These are phyloP conservation scores for Chrysoporthe deuterocubensis DNA, from an alignment of 2,329 filamentous ascomycete species.

Conservation along the genomic window DNA sequence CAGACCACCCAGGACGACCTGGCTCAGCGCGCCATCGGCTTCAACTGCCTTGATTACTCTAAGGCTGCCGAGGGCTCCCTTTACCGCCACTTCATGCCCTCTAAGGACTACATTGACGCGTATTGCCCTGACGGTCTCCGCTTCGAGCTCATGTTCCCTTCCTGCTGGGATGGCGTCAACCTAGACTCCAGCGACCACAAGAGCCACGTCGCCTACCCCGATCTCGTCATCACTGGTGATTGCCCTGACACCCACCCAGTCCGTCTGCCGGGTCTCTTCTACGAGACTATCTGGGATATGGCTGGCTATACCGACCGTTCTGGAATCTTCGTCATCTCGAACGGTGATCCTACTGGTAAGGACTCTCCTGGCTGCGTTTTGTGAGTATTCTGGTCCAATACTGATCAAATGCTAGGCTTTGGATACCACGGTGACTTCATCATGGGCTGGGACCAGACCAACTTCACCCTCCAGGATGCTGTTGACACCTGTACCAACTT, in stretches of 20 bases:
- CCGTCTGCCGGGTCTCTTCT: slow-evolving; percentile 77
- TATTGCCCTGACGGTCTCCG: slow-evolving; percentile 84
- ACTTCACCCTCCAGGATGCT: slow-evolving; percentile 68
- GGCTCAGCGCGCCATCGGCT: slow-evolving; percentile 81
- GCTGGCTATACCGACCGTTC: slow-evolving; percentile 62
- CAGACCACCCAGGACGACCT: slow-evolving; percentile 71
- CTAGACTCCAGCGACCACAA: slow-evolving; percentile 58
- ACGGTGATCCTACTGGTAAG: slow-evolving; percentile 76
- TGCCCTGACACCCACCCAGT: slow-evolving; percentile 73
- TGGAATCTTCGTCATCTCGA: slow-evolving; percentile 76
- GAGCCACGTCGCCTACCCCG: slow-evolving; percentile 77
- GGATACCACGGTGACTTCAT: slow-evolving; percentile 84
- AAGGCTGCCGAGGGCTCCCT: slow-evolving; percentile 71
- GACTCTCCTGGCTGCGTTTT: slow-evolving; percentile 8
- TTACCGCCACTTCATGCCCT: slow-evolving; percentile 79
- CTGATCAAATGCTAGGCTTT: slow-evolving; percentile 54
- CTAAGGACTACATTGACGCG: slow-evolving; percentile 77
- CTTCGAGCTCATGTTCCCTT: slow-evolving; percentile 85
- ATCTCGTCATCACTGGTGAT: slow-evolving; percentile 73
- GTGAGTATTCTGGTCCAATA: not conserved
- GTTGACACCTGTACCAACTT: slow-evolving; percentile 74
- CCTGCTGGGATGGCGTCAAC: slow-evolving; percentile 82
- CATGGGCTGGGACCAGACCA: slow-evolving; percentile 70
- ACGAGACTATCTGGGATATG: slow-evolving; percentile 84
- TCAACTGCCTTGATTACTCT: slow-evolving; percentile 91